Evolutionary conservation across 2,329 filamentous ascomycete genomes (phyloP).

Genomic region (Hypoxylon rubiginosum): DNA sequence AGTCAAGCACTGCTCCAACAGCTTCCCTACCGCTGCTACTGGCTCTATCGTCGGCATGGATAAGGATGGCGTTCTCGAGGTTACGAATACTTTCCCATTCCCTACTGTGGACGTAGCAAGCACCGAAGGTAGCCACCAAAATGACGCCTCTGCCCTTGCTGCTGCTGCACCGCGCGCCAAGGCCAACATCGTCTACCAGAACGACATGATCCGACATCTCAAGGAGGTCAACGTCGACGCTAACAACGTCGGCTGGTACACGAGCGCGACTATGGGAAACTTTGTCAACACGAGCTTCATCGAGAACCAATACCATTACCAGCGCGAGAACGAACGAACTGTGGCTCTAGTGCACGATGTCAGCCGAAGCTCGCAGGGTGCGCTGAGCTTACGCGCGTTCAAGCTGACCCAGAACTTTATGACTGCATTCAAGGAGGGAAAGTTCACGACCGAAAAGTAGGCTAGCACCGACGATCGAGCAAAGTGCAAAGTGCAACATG

Average conservation of each 20-base stretch:
- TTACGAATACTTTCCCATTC: slow-evolving; percentile 97
- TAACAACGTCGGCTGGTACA: slow-evolving; percentile 99
- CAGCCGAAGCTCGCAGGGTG: slow-evolving; percentile 92
- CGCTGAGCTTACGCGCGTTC: slow-evolving; percentile 91
- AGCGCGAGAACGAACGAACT: slow-evolving; percentile 91
- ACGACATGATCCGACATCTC: slow-evolving; percentile 96
- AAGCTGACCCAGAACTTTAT: slow-evolving; percentile 90
- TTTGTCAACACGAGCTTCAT: slow-evolving; percentile 95
- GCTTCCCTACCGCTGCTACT: slow-evolving; percentile 89
- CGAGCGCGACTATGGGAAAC: slow-evolving; percentile 98
- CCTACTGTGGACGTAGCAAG: slow-evolving; percentile 81
- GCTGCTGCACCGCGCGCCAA: slow-evolving; percentile 93
- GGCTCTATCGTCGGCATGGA: slow-evolving; percentile 96
- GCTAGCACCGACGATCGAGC: slow-evolving; percentile 49
- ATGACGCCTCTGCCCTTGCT: slow-evolving; percentile 79
- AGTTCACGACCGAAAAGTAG: slow-evolving; percentile 96
- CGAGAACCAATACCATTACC: slow-evolving; percentile 98
- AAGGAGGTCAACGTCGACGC: slow-evolving; percentile 98
- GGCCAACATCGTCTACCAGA: slow-evolving; percentile 88
- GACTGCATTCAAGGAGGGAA: slow-evolving; percentile 92
- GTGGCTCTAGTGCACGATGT: slow-evolving; percentile 95
- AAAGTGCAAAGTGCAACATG: not conserved
- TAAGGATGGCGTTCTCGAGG: slow-evolving; percentile 80
- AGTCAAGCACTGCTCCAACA: slow-evolving; percentile 91
- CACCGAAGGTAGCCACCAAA: slow-evolving; percentile 77